Base-by-base conservation (phyloP, 805 yeast genomes). In the Nakazawaea ishiwadae region DNA sequence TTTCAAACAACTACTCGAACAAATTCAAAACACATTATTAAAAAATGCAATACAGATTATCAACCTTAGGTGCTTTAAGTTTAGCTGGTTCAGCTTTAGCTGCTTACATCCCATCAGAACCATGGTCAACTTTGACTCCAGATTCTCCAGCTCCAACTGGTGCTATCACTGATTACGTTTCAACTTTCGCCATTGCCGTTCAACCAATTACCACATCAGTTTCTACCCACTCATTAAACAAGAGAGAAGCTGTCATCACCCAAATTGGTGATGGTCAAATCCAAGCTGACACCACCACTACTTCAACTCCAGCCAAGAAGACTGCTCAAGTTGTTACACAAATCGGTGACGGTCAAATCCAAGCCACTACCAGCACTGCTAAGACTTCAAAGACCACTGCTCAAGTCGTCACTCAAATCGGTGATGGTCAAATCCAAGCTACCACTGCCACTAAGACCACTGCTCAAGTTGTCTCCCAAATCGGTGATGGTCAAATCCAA, bases 71-170 rank as follows among this genome's bases (percentile, higher is more conserved):
- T 46, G 59, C 69, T 40, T 52, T 71, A 39, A 63, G 76, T 49
- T 55, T 77, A 31, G 69, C 72, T 40, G 58, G 76, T n/a, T 45
- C 68, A 14, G 68, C 80, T 26, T 40, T 70, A 39, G 82, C 84
- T 39, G 86, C 86, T 44, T 74, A 74, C 51, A 75, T 78, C 50
- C 84, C 84, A 48, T 60, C 79, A 40, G 81, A 76, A 46, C 79
- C 82, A 52, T 83, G 84, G 84, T 62, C 83, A 41, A 79, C 88
- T 42, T 70, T 84, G 60, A 81, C 89, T 29, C 90, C 93, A 51
- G 44, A 60, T 31, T 75, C 73, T 36, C 59, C 75, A 16, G 54
- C 71, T 35, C 69, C 71, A 46, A 50, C 76, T 9, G 78, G 79
- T 54, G 82, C 78, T 47, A 51, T 71, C 38, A 75, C 85, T 36